Evolutionary conservation across 306 rosid genomes (phyloP).

Genomic region (Dicorynia guianensis): DNA sequence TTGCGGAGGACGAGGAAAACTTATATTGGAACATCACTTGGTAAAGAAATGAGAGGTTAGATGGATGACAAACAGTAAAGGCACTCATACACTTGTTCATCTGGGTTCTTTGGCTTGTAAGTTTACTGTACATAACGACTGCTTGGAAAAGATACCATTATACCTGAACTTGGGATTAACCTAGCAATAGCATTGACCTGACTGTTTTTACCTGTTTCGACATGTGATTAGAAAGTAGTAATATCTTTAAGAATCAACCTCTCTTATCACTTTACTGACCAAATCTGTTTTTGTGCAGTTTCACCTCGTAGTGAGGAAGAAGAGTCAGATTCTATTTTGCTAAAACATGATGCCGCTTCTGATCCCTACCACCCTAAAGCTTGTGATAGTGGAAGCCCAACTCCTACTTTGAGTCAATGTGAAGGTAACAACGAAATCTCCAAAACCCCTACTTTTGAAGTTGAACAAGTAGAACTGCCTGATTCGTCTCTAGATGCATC

Average conservation of each 20-base stretch:
- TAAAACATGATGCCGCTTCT: conserved; percentile 32
- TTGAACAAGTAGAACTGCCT: conserved; percentile 33
- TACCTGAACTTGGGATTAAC: not conserved
- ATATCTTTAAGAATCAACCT: not conserved
- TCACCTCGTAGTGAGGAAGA: conserved; percentile 43
- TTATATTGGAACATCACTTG: not conserved
- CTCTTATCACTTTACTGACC: conserved; percentile 19
- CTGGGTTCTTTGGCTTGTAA: conserved; percentile 6
- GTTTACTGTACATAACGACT: not conserved
- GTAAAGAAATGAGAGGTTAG: not conserved
- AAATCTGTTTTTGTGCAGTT: conserved; percentile 46
- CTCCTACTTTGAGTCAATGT: conserved; percentile 25
- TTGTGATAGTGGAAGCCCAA: conserved; percentile 27
- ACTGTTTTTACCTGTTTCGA: not conserved
- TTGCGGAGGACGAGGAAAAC: not conserved
- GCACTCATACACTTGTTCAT: not conserved
- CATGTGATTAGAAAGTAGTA: not conserved
- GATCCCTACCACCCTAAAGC: conserved; percentile 31
- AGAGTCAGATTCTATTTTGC: conserved; percentile 40
- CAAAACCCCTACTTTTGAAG: conserved; percentile 40
- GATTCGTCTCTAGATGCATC: conserved; percentile 40
- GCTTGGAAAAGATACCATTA: too few relatives aligned
- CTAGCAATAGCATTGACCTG: not conserved
- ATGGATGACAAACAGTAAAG: not conserved
- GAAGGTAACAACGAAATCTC: conserved; percentile 36